These are phyloP conservation scores for Amborella trichopoda DNA, from an alignment of 164 flowering plant genomes.

Conservation along the genomic window DNA sequence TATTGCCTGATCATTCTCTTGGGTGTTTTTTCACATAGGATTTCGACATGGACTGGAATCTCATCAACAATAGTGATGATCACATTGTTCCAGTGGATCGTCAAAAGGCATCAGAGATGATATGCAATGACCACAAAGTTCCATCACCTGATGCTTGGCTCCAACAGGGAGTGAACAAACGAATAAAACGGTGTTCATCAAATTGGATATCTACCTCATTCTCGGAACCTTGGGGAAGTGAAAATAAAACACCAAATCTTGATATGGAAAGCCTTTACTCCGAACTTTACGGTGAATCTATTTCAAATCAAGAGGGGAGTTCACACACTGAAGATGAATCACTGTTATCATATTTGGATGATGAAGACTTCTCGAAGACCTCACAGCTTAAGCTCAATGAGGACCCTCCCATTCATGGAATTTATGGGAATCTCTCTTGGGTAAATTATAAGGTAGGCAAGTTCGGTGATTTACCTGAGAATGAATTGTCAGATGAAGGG, in stretches of 20 bases:
- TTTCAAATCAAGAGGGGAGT: no score
- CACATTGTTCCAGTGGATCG: slow-evolving; percentile 13
- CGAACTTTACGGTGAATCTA: no score
- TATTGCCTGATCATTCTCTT: no score
- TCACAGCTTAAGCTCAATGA: slow-evolving; percentile 8
- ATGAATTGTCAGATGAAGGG: slow-evolving; percentile 4
- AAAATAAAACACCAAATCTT: slow-evolving; percentile 5
- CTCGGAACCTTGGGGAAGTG: no score
- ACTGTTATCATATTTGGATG: no score
- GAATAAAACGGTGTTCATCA: slow-evolving; percentile 5
- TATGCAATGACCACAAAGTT: slow-evolving; percentile 4
- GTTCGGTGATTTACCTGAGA: slow-evolving; percentile 9
- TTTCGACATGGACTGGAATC: slow-evolving; percentile 33
- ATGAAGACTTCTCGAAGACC: slow-evolving; percentile 3
- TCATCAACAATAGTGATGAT: slow-evolving; percentile 13
- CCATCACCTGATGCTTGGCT: slow-evolving; percentile 17
- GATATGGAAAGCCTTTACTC: slow-evolving; percentile 6
- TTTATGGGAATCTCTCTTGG: slow-evolving; percentile 8
- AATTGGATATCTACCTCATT: slow-evolving; percentile 6
- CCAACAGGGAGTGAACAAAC: slow-evolving; percentile 16
- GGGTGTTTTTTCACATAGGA: no score
- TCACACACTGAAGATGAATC: no score
- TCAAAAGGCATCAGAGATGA: slow-evolving; percentile 6
- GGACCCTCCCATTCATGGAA: slow-evolving; percentile 2
- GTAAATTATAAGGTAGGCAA: slow-evolving; percentile 3